A percentile compares a stretch with the other conserved stretches of the same genome.
These are phyloP conservation scores for Musa balbisiana DNA, from an alignment of 202 grass and related monocot genomes.

Conservation along the genomic window DNA sequence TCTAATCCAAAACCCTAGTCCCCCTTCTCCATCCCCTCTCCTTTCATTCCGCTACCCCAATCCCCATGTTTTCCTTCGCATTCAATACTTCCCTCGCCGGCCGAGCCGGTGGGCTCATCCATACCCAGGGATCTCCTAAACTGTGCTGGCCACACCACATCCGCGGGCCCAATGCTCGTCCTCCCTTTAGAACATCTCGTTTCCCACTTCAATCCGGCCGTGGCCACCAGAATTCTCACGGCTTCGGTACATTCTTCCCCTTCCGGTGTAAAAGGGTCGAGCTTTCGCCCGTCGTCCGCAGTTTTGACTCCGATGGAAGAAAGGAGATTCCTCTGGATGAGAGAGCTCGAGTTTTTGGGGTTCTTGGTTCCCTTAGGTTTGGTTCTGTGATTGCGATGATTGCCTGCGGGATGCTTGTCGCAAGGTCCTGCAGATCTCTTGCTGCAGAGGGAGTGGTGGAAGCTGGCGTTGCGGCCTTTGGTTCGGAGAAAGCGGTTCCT, in stretches of 20 bases:
- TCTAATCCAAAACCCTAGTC: neutral
- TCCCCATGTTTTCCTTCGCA: neutral
- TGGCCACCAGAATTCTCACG: neutral
- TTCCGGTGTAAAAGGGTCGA: neutral
- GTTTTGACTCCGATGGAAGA: neutral
- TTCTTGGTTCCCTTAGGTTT: neutral
- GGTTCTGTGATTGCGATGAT: neutral
- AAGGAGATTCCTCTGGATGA: neutral
- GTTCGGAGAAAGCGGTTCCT: slow-evolving; percentile 32
- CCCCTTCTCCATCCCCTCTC: neutral
- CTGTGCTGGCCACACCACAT: neutral
- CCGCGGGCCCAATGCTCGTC: neutral
- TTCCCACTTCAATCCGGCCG: neutral
- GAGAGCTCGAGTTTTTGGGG: neutral
- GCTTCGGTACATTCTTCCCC: neutral
- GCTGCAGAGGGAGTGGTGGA: slow-evolving; percentile 2
- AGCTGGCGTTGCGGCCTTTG: neutral
- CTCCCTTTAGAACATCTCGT: neutral
- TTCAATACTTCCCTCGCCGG: neutral
- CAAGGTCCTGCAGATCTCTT: slow-evolving; percentile 14
- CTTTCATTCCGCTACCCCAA: neutral
- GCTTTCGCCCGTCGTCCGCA: neutral
- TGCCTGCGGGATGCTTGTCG: neutral
- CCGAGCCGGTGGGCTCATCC: neutral
- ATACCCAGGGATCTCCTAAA: neutral